Conservation (phyloP, 441 rosid species). For the Syzygium malaccense region DNA sequence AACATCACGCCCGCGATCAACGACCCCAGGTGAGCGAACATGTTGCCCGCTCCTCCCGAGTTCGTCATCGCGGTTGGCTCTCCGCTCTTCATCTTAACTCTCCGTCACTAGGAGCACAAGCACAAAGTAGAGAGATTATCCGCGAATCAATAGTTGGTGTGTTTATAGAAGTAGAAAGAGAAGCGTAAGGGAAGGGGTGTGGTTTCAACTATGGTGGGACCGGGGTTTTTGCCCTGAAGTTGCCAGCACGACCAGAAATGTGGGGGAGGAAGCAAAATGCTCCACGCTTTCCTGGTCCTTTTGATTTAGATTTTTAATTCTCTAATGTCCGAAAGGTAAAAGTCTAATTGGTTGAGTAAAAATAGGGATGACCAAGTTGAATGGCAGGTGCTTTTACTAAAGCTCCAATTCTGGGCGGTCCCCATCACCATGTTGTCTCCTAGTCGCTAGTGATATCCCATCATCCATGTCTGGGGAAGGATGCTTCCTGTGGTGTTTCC, state of each 20-base stretch:
- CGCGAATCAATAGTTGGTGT: background rate
- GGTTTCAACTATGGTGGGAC: background rate
- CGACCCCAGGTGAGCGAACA: background rate
- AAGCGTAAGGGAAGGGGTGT: background rate
- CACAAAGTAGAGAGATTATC: background rate
- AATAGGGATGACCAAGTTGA: background rate
- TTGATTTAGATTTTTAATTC: background rate
- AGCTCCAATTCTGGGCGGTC: background rate
- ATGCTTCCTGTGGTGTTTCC: background rate
- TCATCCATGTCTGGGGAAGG: background rate
- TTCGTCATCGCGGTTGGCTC: background rate
- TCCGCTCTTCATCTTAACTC: background rate
- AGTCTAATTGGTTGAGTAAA: background rate
- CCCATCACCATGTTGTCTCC: background rate
- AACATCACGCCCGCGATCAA: background rate
- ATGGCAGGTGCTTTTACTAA: background rate
- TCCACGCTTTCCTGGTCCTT: background rate
- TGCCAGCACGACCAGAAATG: background rate
- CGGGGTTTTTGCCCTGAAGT: background rate
- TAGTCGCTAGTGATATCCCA: background rate
- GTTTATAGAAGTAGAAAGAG: background rate
- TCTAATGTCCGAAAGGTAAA: fast-evolving
- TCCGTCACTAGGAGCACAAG: background rate
- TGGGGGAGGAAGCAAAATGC: background rate
- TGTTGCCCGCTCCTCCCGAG: background rate